phyloP scores from a whole-genome alignment of 768 basidiomycete species.

The Panellus pusillus region DNA sequence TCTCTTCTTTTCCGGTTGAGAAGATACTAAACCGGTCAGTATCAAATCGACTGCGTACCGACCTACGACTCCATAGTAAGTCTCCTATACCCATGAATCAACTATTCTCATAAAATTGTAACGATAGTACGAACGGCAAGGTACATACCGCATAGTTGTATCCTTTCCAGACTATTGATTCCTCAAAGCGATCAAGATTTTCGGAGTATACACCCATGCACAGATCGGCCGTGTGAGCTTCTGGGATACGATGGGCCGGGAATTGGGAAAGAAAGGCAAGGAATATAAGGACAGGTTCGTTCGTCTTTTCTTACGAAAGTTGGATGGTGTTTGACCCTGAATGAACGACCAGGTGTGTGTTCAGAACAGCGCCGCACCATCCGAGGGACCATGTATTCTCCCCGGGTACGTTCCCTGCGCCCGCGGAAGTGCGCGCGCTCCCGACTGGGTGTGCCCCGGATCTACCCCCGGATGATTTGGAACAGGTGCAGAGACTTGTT shows the following conservation, averaged over 20 bases:
- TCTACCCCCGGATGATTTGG: slow-evolving; percentile 44
- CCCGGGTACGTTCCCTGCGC: slow-evolving; percentile 54
- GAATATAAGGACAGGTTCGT: slow-evolving; percentile 55
- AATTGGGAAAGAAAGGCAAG: slow-evolving; percentile 43
- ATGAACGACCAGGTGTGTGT: slow-evolving; percentile 40
- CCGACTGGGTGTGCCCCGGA: slow-evolving; percentile 26
- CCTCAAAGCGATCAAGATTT: slow-evolving; percentile 45
- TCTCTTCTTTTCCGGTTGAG: not conserved
- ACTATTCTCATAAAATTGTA: not conserved
- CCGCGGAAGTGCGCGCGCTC: slow-evolving; percentile 26
- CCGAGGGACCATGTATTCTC: slow-evolving; percentile 43
- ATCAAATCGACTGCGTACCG: slow-evolving; percentile 24
- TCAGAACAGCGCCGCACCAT: slow-evolving; percentile 35
- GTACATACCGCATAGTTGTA: not conserved
- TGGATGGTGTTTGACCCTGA: not conserved
- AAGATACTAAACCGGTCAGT: slow-evolving; percentile 5
- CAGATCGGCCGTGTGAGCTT: slow-evolving; percentile 41
- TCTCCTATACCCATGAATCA: not conserved
- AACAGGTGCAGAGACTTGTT: slow-evolving; percentile 38
- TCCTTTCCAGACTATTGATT: no score
- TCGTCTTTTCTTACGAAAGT: not conserved
- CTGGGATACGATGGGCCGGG: slow-evolving; percentile 46
- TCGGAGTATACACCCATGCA: slow-evolving; percentile 50
- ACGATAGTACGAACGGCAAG: slow-evolving; percentile 24
- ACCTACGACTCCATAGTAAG: slow-evolving; percentile 26